Evolutionary conservation across 1,139 yeast species (phyloP).

Genomic region (Sugiyamaella castrensis): DNA sequence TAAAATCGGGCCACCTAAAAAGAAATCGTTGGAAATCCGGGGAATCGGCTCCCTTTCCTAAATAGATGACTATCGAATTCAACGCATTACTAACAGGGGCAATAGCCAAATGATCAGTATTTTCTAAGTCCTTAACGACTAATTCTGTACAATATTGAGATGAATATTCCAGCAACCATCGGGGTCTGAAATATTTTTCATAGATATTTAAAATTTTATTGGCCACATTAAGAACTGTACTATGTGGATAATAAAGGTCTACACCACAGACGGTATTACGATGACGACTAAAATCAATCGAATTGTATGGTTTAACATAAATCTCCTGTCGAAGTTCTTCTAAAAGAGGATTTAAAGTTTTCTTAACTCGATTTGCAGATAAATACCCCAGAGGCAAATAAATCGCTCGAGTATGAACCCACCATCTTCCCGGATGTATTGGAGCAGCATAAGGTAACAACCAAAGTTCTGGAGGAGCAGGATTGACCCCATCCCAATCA

Average conservation of each 20-base stretch:
- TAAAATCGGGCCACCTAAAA: conserved; percentile 66
- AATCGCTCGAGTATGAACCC: conserved; percentile 97
- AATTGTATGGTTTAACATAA: conserved; percentile 60
- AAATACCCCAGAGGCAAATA: conserved; percentile 85
- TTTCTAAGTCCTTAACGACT: conserved; percentile 67
- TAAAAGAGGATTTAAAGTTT: conserved; percentile 64
- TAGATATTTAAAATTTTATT: conserved; percentile 61
- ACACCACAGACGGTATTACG: conserved; percentile 88
- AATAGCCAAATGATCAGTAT: conserved; percentile 79
- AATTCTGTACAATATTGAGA: conserved; percentile 57
- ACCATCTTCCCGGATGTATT: conserved; percentile 95
- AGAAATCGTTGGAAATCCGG: conserved; percentile 54
- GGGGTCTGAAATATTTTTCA: conserved; percentile 70
- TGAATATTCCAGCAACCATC: conserved; percentile 59
- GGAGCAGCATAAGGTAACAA: conserved; percentile 76
- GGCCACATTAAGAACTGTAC: conserved; percentile 59
- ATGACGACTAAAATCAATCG: conserved; percentile 64
- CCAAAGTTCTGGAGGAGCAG: conserved; percentile 97
- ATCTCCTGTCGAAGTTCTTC: conserved; percentile 70
- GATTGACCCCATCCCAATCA: conserved; percentile 96
- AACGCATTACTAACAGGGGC: conserved; percentile 95
- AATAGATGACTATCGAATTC: conserved; percentile 65
- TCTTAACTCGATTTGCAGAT: conserved; percentile 54
- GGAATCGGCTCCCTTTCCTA: conserved; percentile 70
- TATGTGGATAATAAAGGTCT: conserved; percentile 91